Evolutionary conservation across 768 basidiomycete genomes (phyloP).

Genomic region (Rhizopogon vesiculosus): DNA sequence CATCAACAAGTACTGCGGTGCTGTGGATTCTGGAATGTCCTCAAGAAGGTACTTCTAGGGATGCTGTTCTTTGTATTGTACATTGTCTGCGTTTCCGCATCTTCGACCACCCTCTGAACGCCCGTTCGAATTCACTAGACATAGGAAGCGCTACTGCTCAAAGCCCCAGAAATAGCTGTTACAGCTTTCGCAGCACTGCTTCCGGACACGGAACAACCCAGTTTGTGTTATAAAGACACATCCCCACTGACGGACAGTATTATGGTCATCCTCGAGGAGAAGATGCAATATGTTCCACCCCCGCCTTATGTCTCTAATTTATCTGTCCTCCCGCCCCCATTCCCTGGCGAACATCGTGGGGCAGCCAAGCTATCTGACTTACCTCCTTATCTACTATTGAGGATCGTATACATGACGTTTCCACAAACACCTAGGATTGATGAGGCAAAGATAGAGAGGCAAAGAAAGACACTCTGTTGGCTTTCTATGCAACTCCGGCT

Average conservation of each 20-base stretch:
- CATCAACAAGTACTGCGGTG: no score
- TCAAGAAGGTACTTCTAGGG: no score
- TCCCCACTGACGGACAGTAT: background rate
- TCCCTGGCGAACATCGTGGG: slow-evolving; percentile 16
- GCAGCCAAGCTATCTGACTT: slow-evolving; percentile 29
- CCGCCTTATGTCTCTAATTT: slow-evolving; percentile 31
- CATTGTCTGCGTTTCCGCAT: no score
- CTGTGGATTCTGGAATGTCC: no score
- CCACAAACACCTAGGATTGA: slow-evolving; percentile 41
- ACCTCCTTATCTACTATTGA: slow-evolving; percentile 62
- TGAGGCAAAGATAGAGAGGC: slow-evolving; percentile 39
- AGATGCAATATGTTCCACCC: slow-evolving; percentile 24
- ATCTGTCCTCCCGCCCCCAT: slow-evolving; percentile 29
- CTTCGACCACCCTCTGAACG: no score
- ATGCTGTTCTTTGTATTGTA: no score
- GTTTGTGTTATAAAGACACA: background rate
- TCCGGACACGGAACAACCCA: slow-evolving; percentile 2
- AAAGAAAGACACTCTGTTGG: slow-evolving; percentile 72
- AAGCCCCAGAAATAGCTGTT: background rate
- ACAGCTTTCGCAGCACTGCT: background rate
- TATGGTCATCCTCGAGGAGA: slow-evolving; percentile 45
- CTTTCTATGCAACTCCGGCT: slow-evolving; percentile 55
- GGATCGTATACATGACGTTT: slow-evolving; percentile 65
- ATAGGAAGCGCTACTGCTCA: no score
- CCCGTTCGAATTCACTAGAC: no score